phyloP scores from a whole-genome alignment of 768 basidiomycete genomes.

The Chlorophyllum brunneum region DNA sequence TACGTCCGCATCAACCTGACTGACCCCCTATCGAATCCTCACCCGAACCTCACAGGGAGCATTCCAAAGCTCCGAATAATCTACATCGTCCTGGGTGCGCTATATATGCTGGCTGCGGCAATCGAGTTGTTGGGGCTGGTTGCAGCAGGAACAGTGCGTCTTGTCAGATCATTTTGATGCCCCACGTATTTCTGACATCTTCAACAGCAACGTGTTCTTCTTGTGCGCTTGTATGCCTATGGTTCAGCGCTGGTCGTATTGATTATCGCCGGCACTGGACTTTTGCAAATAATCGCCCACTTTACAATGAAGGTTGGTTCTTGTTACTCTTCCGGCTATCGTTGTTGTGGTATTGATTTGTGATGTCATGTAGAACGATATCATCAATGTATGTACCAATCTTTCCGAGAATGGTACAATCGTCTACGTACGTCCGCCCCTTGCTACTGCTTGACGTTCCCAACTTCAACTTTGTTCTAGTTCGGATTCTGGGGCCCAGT shows the following conservation, averaged over 20 bases:
- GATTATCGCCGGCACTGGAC: conserved; percentile 44
- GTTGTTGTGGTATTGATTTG: conserved; percentile 5
- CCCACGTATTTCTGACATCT: neutral
- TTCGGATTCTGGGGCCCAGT: conserved; percentile 56
- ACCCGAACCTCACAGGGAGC: conserved; percentile 25
- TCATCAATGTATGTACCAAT: conserved; percentile 52
- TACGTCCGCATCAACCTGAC: too few relatives aligned
- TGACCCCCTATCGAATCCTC: neutral
- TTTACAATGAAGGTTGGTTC: conserved; percentile 58
- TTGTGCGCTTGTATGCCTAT: conserved; percentile 56
- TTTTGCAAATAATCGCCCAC: conserved; percentile 59
- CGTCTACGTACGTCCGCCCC: conserved; percentile 32
- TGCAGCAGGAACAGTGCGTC: conserved; percentile 48
- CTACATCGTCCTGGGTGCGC: conserved; percentile 54
- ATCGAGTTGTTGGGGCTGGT: conserved; percentile 58
- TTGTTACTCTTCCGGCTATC: too few relatives aligned
- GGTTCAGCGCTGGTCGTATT: conserved; percentile 44
- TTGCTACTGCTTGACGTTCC: neutral
- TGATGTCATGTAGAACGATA: conserved; percentile 38
- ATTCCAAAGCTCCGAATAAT: conserved; percentile 46
- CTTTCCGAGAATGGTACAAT: conserved; percentile 31
- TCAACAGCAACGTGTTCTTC: conserved; percentile 46
- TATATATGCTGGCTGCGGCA: conserved; percentile 46
- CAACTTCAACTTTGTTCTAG: conserved; percentile 20
- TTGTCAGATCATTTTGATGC: neutral